Conservation (phyloP, 208 protist genomes). For the Acanthamoeba healyi region DNA sequence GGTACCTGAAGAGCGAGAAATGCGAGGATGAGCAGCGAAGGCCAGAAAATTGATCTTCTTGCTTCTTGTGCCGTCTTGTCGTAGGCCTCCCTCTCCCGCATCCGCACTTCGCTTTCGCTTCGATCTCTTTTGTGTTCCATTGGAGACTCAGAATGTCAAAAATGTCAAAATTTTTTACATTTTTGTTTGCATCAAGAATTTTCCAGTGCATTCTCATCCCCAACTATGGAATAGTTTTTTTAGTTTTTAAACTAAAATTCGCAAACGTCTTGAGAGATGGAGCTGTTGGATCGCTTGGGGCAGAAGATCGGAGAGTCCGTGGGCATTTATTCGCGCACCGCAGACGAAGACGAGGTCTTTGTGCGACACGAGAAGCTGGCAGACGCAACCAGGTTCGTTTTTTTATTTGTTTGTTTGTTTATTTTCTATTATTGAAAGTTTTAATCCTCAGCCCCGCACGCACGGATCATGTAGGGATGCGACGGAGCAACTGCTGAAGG, state of each 20-base stretch:
- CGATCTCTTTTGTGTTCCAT: too few relatives aligned
- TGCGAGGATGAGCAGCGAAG: not conserved
- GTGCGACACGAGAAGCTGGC: slow-evolving; percentile 49
- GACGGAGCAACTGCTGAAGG: slow-evolving; percentile 23
- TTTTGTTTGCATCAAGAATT: too few relatives aligned
- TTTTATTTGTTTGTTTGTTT: not conserved
- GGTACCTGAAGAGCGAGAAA: not conserved
- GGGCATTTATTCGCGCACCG: slow-evolving; percentile 40
- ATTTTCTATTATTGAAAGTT: not conserved
- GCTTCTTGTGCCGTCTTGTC: too few relatives aligned
- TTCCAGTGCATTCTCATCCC: too few relatives aligned
- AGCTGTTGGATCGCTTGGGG: slow-evolving; percentile 39
- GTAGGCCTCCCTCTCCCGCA: too few relatives aligned
- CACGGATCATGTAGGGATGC: not conserved
- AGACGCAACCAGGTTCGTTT: slow-evolving; percentile 24
- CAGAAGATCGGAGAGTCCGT: slow-evolving; percentile 64
- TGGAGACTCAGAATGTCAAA: too few relatives aligned
- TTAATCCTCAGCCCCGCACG: not conserved
- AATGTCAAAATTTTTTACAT: too few relatives aligned
- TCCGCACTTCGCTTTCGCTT: too few relatives aligned
- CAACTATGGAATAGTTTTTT: too few relatives aligned
- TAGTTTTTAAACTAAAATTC: too few relatives aligned
- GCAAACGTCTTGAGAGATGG: slow-evolving; percentile 35
- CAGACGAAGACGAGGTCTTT: slow-evolving; percentile 49
- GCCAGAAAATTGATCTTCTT: not conserved